Evolutionary conservation across 345 rosid species (phyloP), one percentile per base, ranked within the genome.

Genomic region (Camelina neglecta): DNA sequence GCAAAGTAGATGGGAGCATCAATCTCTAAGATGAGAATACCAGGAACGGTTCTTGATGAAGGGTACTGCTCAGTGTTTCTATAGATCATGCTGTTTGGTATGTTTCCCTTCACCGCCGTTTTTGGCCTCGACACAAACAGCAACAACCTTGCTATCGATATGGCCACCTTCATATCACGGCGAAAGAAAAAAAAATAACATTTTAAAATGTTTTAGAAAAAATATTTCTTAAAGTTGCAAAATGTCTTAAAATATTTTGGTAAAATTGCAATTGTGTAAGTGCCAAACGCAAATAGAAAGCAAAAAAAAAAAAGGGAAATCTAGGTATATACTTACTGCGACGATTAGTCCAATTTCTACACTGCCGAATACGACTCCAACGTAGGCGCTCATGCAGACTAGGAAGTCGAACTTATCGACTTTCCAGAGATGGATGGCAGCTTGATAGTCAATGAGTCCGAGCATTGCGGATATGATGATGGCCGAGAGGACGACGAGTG

Each of bases 51-150:
- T 53, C 62, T 76, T 0, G 97, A 86, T 65, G 79, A 72, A 1
- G 93, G 89, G 78, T 95, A 95, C 66, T 95, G 99, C 53, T 95
- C 90, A 8, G 84, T 83, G 74, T 85, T 93, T 70, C 98, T 88
- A 59, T 88, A 95, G 20, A 86, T 82, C 75, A 67, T 83, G 31
- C 94, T 88, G 76, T 91, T 84, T 4, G 99, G 97, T 79, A 95
- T 84, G 80, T 91, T 90, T 44, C 99, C 99, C 55, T 90, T 61
- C 75, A 80, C 72, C 20, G 81, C 71, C 0, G 97, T 91, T 69
- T 73, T 87, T 47, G 99, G 99, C 77, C 99, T 88, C 7, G 98
- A 94, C 12, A 93, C 79, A 38, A 80, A 88, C 15, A 95, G 81
- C 48, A 95, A 83, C 71, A 93, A 57, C 67, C 99, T 84, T 4